phyloP scores from a whole-genome alignment of 1,139 yeast genomes.

The Petasospora fabianii region DNA sequence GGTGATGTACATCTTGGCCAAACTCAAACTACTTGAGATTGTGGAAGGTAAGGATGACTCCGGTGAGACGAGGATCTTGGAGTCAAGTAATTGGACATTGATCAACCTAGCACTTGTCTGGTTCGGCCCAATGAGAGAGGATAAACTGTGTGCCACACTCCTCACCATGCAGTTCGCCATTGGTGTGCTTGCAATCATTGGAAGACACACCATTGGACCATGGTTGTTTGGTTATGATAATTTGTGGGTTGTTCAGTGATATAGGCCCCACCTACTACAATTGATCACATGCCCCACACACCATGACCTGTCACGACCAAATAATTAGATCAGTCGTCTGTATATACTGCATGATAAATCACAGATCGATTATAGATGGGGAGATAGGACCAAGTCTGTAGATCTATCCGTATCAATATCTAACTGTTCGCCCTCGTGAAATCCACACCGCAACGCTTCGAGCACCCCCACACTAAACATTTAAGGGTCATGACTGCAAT shows the following conservation, averaged over 20 bases:
- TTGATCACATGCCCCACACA: too few species aligned
- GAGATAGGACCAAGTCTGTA: too few species aligned
- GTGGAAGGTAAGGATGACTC: constrained; percentile 18
- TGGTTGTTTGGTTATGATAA: constrained; percentile 89
- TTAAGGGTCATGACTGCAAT: too few species aligned
- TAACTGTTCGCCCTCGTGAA: too few species aligned
- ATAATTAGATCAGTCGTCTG: too few species aligned
- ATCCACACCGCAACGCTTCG: too few species aligned
- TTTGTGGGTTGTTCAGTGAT: constrained; percentile 34
- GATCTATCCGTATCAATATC: too few species aligned
- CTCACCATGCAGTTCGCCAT: constrained; percentile 57
- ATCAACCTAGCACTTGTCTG: constrained; percentile 79
- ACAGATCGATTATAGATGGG: too few species aligned
- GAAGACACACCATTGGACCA: constrained; percentile 84
- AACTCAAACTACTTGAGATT: constrained; percentile 45
- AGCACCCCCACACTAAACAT: too few species aligned
- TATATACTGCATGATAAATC: too few species aligned
- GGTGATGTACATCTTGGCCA: constrained; percentile 31
- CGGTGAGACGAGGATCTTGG: constrained; percentile 31
- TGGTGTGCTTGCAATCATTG: constrained; percentile 64
- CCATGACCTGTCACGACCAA: too few species aligned
- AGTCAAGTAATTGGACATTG: constrained; percentile 79
- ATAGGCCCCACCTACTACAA: too few species aligned
- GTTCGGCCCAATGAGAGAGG: constrained; percentile 90
- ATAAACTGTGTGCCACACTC: constrained; percentile 57